Conservation (phyloP, 2,329 filamentous ascomycete species). For the Pseudogymnoascus sp. region DNA sequence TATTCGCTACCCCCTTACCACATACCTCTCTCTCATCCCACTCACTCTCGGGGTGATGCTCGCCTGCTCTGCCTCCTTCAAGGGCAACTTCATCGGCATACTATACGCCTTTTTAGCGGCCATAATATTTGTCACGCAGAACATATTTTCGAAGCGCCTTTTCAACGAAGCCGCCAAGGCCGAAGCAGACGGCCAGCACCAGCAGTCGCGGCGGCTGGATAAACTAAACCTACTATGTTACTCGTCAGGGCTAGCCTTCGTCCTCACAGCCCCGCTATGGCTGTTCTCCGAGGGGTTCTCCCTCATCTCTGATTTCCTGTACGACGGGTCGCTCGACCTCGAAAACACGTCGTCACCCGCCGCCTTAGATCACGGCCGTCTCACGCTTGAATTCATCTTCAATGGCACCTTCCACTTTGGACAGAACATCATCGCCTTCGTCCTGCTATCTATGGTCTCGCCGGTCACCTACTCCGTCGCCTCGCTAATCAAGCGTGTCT, state of each 20-base stretch:
- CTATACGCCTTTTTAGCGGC: conserved; percentile 82
- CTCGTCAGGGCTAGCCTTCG: conserved; percentile 85
- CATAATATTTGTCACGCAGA: conserved; percentile 92
- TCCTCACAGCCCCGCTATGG: conserved; percentile 87
- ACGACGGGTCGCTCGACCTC: conserved; percentile 67
- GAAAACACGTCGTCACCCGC: conserved; percentile 43
- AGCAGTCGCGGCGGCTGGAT: conserved; percentile 71
- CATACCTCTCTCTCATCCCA: conserved; percentile 83
- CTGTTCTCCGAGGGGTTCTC: conserved; percentile 79
- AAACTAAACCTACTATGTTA: conserved; percentile 96
- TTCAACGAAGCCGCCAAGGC: conserved; percentile 90
- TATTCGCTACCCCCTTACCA: conserved; percentile 78
- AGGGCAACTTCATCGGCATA: conserved; percentile 83
- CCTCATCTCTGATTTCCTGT: conserved; percentile 68
- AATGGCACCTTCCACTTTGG: conserved; percentile 95
- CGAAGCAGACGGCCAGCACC: conserved; percentile 61
- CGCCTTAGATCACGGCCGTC: conserved; percentile 65
- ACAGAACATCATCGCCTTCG: conserved; percentile 91
- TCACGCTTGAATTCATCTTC: conserved; percentile 82
- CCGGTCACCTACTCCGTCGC: conserved; percentile 97
- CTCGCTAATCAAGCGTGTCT: conserved; percentile 91
- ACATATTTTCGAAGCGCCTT: conserved; percentile 95
- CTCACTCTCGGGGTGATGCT: conserved; percentile 92
- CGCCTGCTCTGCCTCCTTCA: conserved; percentile 77
- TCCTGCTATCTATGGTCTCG: conserved; percentile 84